A percentile compares a stretch with the other conserved stretches of the same genome.
These are phyloP conservation scores for Ogataea haglerorum DNA, from an alignment of 805 yeast species.

Conservation along the genomic window DNA sequence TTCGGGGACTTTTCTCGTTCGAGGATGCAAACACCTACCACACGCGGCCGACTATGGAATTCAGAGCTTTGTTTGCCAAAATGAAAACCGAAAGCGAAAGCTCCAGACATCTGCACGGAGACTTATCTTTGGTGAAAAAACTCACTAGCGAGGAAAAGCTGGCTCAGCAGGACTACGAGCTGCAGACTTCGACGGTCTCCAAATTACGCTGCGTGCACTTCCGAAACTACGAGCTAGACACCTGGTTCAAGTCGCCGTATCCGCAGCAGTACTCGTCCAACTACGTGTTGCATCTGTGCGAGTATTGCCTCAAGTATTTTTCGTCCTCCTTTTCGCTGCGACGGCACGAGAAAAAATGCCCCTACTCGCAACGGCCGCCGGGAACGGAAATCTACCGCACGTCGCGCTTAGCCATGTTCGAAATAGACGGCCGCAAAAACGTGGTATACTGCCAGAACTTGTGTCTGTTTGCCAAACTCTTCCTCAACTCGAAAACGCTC, in stretches of 20 bases:
- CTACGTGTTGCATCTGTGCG: slow-evolving; percentile 70
- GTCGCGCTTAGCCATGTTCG: slow-evolving; percentile 72
- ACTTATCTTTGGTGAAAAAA: slow-evolving; percentile 26
- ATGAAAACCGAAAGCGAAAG: slow-evolving; percentile 38
- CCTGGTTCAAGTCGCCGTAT: slow-evolving; percentile 93
- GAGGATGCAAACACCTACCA: slow-evolving; percentile 56
- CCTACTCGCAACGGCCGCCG: slow-evolving; percentile 66
- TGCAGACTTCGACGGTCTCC: slow-evolving; percentile 31
- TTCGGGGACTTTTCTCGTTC: slow-evolving; percentile 58
- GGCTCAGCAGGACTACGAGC: slow-evolving; percentile 24
- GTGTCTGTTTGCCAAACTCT: slow-evolving; percentile 84
- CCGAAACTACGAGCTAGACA: slow-evolving; percentile 69
- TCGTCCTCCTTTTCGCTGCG: slow-evolving; percentile 59
- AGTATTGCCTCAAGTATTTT: slow-evolving; percentile 78
- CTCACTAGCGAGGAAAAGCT: slow-evolving; percentile 23
- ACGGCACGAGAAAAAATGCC: slow-evolving; percentile 77
- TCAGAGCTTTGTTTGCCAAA: slow-evolving; percentile 37
- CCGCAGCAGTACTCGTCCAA: slow-evolving; percentile 78
- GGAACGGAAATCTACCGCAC: slow-evolving; percentile 89
- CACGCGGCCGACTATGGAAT: slow-evolving; percentile 53
- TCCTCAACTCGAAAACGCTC: slow-evolving; percentile 84
- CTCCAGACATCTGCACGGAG: slow-evolving; percentile 36
- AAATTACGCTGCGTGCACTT: slow-evolving; percentile 65
- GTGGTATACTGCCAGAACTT: slow-evolving; percentile 83
- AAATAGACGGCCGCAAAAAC: slow-evolving; percentile 86